Base-by-base conservation (phyloP, 306 rosid species). In the Erythrophleum fordii region DNA sequence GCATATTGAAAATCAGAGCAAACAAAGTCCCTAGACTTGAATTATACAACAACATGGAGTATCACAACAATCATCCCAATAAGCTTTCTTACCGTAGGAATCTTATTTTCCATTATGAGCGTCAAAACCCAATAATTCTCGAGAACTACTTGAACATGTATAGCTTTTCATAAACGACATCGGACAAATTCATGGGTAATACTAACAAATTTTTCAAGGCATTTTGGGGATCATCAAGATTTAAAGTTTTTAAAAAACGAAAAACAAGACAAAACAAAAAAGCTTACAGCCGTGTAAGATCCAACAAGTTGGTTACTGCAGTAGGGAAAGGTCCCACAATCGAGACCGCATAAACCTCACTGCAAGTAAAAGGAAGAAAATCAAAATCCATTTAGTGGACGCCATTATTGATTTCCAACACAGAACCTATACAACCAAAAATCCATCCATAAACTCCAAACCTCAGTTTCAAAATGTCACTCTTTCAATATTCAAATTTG, bases 281-380 rank as follows among this genome's bases (percentile, higher is more conserved):
- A 2, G 18, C 93, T 89, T 88, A 93, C 99, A 96, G 94, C 71
- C 97, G 83, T 56, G 98, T 92, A 81, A 96, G 99, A 92, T 96
- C 99, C 94, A 96, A 76, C 53, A 96, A 92, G 85, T 93, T 96
- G 22, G 99, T 96, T 0, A 96, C 99, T 28, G 99, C 99, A 73
- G 99, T 93, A 31, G 99, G 99, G 75, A 96, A 96, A 84, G 99
- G 99, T 5, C 99, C 99, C 9, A 96, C 99, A 71, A 96, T 96
- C 3, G 99, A 96, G 42, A 95, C 99, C 0, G 98, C 99, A 86
- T 96, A 96, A 28, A 96, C 99, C 89, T 96, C 98, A 60, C 99
- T 96, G 88, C 75, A 31, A 31, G 4, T 62, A 86, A 83, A 76
- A 5, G 34, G 58, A 70, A 81, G 70, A 64, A 28, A 61, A 5